Base-by-base conservation (phyloP, 805 yeast species). In the Saturnispora besseyi region DNA sequence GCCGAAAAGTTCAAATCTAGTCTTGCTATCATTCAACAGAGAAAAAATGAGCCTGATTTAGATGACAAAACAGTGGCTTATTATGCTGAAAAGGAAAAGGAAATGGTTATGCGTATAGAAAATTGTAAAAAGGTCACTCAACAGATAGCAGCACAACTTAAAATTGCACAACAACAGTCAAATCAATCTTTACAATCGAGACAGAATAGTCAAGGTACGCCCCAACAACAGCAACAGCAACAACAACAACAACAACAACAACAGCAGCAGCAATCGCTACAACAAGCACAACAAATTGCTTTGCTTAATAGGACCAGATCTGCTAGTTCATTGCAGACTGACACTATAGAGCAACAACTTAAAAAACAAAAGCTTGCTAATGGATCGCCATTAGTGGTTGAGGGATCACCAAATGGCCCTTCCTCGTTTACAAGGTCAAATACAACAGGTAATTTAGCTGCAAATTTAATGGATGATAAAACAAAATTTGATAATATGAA, bases 401-500 rank as follows among this genome's bases (percentile, higher is more conserved):
- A 29, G 8, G 44, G 28, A 5, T 48, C 42, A 30, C 38, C 57
- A 7, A 59, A 73, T 10, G 55, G 65, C 6, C 73, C 77, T 29
- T 70, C 73, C 1, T 74, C 78, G 1, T 62, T 68, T 8, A 42
- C 50, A 9, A 41, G 50, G 28, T 47, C 50, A 3, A 47, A 21
- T 15, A 47, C 45, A 18, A 60, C 61, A 12, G 54, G 36, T 12
- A 42, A 42, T 42, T 13, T 42, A 48, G n/a, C 45, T 18, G 40
- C 40, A 51, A 31, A 32, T 29, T 33, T 50, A 41, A 18, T 44
- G 21, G 28, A 44, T 21, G 57, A 50, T 33, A 75, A 78, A 51
- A 76, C 82, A 21, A 67, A 75, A 43, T 78, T 76, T 29, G 87
- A 88, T 2, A 74, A 82, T n/a, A 71, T 83, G 33, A 84, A 87